Conservation (phyloP, 805 yeast genomes). For the Nakazawaea peltata region DNA sequence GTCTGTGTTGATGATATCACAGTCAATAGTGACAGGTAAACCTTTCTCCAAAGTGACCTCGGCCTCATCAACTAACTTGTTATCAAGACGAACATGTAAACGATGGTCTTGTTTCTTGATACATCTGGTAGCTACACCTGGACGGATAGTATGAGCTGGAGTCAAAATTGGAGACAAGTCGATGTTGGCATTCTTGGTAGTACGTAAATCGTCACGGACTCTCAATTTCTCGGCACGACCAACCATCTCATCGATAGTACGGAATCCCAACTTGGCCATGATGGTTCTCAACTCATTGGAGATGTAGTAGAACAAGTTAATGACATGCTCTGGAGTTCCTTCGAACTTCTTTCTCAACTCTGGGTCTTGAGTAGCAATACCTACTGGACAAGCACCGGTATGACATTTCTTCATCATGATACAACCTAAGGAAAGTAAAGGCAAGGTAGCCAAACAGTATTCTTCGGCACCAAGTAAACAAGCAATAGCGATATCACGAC, state of each 20-base stretch:
- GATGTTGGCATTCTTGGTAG: constrained; percentile 83
- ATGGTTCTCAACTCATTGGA: constrained; percentile 85
- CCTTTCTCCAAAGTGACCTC: constrained; percentile 94
- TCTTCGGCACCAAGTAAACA: constrained; percentile 96
- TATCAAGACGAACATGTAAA: constrained; percentile 87
- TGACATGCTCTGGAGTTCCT: constrained; percentile 98
- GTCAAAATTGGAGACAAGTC: constrained; percentile 91
- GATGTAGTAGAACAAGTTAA: constrained; percentile 92
- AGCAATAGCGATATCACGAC: constrained; percentile 95
- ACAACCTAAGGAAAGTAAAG: constrained; percentile 96
- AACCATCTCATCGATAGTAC: constrained; percentile 96
- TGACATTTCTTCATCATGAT: constrained; percentile 95
- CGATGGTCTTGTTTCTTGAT: constrained; percentile 92
- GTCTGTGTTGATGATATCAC: constrained; percentile 91
- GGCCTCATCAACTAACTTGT: constrained; percentile 92
- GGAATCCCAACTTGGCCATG: constrained; percentile 93
- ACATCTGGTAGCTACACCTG: constrained; percentile 92
- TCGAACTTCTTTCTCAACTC: constrained; percentile 82
- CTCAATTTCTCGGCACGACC: constrained; percentile 89
- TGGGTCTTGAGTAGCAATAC: constrained; percentile 98
- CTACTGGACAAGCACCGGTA: constrained; percentile 92
- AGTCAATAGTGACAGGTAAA: constrained; percentile 90
- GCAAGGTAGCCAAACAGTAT: constrained; percentile 97
- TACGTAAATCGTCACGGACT: constrained; percentile 79
- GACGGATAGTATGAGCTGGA: constrained; percentile 94